phyloP scores from a whole-genome alignment of 148 eudicot species.

The Pharnaceum exiguum region DNA sequence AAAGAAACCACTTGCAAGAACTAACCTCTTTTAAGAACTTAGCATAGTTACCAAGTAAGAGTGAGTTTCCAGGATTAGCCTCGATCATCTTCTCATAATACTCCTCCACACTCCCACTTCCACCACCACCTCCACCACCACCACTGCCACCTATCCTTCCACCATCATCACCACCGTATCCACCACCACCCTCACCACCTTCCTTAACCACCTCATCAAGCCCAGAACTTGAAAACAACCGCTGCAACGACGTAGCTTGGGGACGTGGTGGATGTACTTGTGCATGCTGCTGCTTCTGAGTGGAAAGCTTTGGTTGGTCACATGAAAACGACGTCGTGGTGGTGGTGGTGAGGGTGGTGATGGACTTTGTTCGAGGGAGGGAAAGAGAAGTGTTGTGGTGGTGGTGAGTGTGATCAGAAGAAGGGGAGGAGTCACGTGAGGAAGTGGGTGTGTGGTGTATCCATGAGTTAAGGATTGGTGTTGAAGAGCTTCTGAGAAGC shows the following conservation, averaged over 20 bases:
- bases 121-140: constrained; percentile 26
- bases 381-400: constrained; percentile 2
- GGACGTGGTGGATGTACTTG: not conserved
- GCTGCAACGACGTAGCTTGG: not conserved
- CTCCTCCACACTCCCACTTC: constrained; percentile 23
- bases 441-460: constrained; percentile 5
- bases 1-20: not conserved
- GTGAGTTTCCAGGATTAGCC: constrained; percentile 44
- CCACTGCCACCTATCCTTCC: constrained; percentile 26
- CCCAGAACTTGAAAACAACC: constrained; percentile 22
- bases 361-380: constrained; percentile 13
- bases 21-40: constrained; percentile 48
- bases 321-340: constrained; percentile 3
- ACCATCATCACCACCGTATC: constrained; percentile 28
- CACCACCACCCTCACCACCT: constrained; percentile 5
- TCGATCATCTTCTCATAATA: constrained; percentile 51
- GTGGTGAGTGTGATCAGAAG: not conserved
- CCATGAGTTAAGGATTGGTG: constrained; percentile 39
- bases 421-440: constrained; percentile 7
- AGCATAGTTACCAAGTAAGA: constrained; percentile 57
- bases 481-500: constrained; percentile 39
- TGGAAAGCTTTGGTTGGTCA: not conserved
- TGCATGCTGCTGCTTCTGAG: not conserved
- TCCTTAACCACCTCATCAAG: constrained; percentile 17
- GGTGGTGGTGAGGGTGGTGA: constrained; percentile 17